Percentiles rank a stretch among this genome's conserved stretches.
phyloP scores from a whole-genome alignment of 1,139 yeast genomes.

The Yamadazyma diospyri region DNA sequence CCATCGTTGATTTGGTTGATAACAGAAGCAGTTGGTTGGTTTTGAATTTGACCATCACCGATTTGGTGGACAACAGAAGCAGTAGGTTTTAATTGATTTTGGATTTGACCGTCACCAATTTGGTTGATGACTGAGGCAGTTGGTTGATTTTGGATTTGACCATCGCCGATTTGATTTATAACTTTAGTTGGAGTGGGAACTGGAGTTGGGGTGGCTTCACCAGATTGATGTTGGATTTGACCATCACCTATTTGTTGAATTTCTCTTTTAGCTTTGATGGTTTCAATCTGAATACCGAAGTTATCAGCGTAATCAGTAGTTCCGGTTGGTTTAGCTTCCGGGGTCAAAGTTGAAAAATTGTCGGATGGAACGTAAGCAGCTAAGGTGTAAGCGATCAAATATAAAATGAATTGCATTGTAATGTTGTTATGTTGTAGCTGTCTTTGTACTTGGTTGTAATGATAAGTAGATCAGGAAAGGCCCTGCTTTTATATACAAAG shows the following conservation, averaged over 20 bases:
- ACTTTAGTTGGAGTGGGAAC: conserved; percentile 23
- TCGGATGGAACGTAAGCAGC: conserved; percentile 69
- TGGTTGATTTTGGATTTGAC: conserved; percentile 53
- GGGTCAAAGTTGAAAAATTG: conserved; percentile 73
- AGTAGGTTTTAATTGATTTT: conserved; percentile 15
- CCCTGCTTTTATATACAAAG: background rate
- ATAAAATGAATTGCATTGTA: conserved; percentile 7
- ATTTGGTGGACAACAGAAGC: conserved; percentile 30
- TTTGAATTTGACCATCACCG: conserved; percentile 39
- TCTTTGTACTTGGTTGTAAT: background rate
- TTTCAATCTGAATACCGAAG: conserved; percentile 70
- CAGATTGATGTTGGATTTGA: conserved; percentile 33
- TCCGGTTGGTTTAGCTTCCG: conserved; percentile 51
- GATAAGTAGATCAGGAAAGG: background rate
- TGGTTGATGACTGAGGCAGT: conserved; percentile 36
- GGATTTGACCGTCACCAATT: conserved; percentile 34
- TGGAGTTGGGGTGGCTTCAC: conserved; percentile 18
- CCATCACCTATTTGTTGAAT: conserved; percentile 36
- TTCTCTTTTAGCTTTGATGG: conserved; percentile 34
- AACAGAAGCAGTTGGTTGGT: conserved; percentile 37
- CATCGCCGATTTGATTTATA: conserved; percentile 50
- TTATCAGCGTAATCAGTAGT: conserved; percentile 55
- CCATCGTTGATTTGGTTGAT: conserved; percentile 56
- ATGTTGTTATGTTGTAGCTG: background rate
- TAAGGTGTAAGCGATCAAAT: conserved; percentile 28